Evolutionary conservation across 208 protist species (phyloP).

Genomic region (Trypanosomatidae sp.): DNA sequence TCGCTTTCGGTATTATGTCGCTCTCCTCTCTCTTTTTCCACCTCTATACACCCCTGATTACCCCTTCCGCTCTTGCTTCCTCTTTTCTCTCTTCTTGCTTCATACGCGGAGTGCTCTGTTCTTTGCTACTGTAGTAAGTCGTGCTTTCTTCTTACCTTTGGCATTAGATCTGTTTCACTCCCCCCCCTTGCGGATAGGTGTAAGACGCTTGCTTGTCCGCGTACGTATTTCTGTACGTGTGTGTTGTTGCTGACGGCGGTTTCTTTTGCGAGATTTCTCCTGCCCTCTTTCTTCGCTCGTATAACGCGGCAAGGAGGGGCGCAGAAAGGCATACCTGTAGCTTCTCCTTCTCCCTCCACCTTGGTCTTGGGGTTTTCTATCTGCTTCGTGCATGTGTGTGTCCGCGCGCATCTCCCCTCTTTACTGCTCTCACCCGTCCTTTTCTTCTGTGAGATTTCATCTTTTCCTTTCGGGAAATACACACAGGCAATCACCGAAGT

Average conservation of each 20-base stretch:
- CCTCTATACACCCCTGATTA: not conserved
- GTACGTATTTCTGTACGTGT: conserved; percentile 4
- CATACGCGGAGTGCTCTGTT: not conserved
- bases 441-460: not conserved
- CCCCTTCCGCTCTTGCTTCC: not conserved
- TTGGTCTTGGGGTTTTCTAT: not conserved
- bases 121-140: not conserved
- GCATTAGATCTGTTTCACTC: conserved; percentile 2
- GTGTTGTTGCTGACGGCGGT: not conserved
- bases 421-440: not conserved
- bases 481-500: not conserved
- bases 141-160: not conserved
- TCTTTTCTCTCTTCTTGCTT: not conserved
- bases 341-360: not conserved
- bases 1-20: not conserved
- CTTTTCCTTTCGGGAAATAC: not conserved
- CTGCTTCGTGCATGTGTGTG: not conserved
- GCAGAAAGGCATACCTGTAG: not conserved
- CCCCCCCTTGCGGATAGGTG: not conserved
- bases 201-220: not conserved
- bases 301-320: not conserved
- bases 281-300: not conserved
- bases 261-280: not conserved
- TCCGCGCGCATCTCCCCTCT: not conserved
- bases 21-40: not conserved